Conservation (phyloP, 163 green algal species). For the Chlamydomonas reinhardtii region DNA sequence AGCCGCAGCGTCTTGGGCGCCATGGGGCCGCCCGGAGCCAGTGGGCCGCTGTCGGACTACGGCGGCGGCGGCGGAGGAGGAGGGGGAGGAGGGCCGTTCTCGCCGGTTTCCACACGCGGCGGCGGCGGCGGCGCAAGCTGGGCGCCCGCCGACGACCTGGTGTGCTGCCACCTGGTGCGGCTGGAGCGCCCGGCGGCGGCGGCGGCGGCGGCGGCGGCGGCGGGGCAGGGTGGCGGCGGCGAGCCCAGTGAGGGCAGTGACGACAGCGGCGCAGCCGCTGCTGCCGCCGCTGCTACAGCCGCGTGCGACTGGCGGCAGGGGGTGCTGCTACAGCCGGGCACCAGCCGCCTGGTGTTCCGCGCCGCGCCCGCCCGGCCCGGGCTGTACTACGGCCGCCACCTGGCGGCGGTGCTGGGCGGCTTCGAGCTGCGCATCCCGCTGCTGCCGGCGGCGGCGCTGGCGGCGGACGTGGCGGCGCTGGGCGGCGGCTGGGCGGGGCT, state of each 20-base stretch:
- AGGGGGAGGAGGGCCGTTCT: not conserved
- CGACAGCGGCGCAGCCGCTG: too few relatives aligned
- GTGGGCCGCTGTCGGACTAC: too few relatives aligned
- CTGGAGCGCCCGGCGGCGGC: not conserved
- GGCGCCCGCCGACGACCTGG: slow-evolving; percentile 4
- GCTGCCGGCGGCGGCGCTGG: slow-evolving; percentile 7
- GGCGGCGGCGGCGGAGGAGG: not conserved
- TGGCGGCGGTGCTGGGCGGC: slow-evolving; percentile 14
- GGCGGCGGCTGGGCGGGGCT: not conserved
- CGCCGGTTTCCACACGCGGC: not conserved
- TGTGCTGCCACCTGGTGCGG: slow-evolving; percentile 25
- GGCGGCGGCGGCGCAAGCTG: slow-evolving; percentile 3
- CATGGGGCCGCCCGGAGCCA: too few relatives aligned
- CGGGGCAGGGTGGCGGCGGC: too few relatives aligned
- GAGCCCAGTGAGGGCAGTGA: too few relatives aligned
- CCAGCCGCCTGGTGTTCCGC: slow-evolving; percentile 22
- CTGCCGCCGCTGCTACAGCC: not conserved
- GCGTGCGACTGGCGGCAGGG: not conserved
- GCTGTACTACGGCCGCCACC: slow-evolving; percentile 31
- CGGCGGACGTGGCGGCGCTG: slow-evolving; percentile 9
- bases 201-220: too few relatives aligned
- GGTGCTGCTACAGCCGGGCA: slow-evolving; percentile 8
- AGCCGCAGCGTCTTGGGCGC: not conserved
- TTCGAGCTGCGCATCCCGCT: slow-evolving; percentile 40
- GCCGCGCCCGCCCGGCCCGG: slow-evolving; percentile 16